Evolutionary conservation across 2,329 filamentous ascomycete species (phyloP).

Genomic region (Dactylellina drechsleri): DNA sequence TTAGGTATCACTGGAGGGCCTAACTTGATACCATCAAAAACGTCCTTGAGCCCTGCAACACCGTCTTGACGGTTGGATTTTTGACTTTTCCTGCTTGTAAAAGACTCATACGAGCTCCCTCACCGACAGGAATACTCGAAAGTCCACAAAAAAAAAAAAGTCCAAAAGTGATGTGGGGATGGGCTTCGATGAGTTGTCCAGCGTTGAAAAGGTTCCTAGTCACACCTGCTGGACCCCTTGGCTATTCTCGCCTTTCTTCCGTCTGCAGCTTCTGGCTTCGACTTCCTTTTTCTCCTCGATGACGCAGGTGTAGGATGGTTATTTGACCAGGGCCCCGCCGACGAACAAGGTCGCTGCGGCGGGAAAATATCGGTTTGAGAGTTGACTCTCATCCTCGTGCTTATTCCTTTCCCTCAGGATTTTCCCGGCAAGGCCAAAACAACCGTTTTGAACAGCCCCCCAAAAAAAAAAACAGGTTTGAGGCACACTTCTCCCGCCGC

Average conservation of each 20-base stretch:
- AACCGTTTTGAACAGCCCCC: conserved; percentile 34
- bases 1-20: conserved; percentile 37
- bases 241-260: conserved; percentile 54
- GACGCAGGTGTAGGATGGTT: conserved; percentile 52
- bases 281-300: conserved; percentile 47
- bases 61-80: background rate
- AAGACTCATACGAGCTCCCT: conserved; percentile 19
- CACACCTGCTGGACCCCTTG: conserved; percentile 40
- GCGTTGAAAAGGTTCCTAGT: conserved; percentile 39
- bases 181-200: conserved; percentile 52
- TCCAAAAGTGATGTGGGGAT: conserved; percentile 26
- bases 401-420: conserved; percentile 9
- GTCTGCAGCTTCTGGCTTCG: conserved; percentile 25
- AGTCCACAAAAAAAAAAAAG: background rate
- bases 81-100: background rate
- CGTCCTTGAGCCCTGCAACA: conserved; percentile 28
- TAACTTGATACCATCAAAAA: conserved; percentile 26
- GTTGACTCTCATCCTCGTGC: conserved; percentile 37
- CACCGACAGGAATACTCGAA: conserved; percentile 37
- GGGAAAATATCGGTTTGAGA: conserved; percentile 50
- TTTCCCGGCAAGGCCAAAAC: conserved; percentile 52
- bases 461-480: conserved; percentile 30
- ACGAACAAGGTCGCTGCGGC: conserved; percentile 46
- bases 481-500: conserved; percentile 6
- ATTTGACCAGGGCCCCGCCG: conserved; percentile 35